phyloP scores from a whole-genome alignment of 164 flowering plant species.

The Vitis labrusca region DNA sequence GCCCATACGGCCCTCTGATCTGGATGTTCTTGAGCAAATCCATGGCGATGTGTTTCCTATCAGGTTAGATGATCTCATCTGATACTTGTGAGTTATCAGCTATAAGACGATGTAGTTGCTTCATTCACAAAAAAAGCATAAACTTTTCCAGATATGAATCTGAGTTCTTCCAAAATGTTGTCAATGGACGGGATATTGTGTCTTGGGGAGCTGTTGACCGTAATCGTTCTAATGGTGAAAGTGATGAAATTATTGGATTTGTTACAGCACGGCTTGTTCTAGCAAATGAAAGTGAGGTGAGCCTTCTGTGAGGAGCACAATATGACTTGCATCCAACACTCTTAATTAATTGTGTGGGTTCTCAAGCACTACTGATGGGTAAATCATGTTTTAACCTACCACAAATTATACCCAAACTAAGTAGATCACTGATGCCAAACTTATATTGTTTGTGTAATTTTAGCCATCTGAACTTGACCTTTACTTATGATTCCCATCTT shows the following conservation, averaged over 20 bases:
- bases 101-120: not conserved
- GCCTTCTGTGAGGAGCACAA: slow-evolving; percentile 7
- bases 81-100: not conserved
- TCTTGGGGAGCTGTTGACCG: slow-evolving; percentile 97
- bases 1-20: slow-evolving; percentile 76
- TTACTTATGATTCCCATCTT: no score
- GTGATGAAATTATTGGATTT: slow-evolving; percentile 92
- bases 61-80: slow-evolving; percentile 47
- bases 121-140: slow-evolving; percentile 3
- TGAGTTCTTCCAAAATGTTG: slow-evolving; percentile 90
- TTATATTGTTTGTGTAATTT: no score
- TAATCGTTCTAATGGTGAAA: slow-evolving; percentile 52
- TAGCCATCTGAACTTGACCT: no score
- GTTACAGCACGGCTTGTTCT: slow-evolving; percentile 75
- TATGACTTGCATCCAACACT: not conserved
- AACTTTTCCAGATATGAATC: slow-evolving; percentile 73
- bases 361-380: no score
- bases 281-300: slow-evolving; percentile 90
- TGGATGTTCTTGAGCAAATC: slow-evolving; percentile 61
- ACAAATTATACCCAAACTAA: no score
- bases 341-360: no score
- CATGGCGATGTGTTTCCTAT: slow-evolving; percentile 86
- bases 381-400: no score
- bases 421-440: no score
- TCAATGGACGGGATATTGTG: slow-evolving; percentile 72